Percentiles rank a stretch among this genome's conserved stretches.
Conservation (phyloP, 306 rosid genomes). For the Medicago lupulina region DNA sequence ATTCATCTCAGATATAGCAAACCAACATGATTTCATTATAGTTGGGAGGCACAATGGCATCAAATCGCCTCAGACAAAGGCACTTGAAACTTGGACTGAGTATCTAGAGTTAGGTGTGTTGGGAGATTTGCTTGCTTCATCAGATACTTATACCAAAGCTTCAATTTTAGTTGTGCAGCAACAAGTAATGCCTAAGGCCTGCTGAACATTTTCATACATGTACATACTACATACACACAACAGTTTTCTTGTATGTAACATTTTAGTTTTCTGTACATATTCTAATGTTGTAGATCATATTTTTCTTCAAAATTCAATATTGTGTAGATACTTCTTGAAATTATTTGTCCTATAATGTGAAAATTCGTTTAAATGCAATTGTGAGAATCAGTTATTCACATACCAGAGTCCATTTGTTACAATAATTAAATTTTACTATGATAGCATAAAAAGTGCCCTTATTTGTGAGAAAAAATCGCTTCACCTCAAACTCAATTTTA, state of each 20-base stretch:
- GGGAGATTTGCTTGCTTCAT: slow-evolving; percentile 34
- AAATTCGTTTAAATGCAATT: background rate
- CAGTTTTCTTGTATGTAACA: background rate
- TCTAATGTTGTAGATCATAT: background rate
- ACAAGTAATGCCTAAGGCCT: background rate
- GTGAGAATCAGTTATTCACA: background rate
- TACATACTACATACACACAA: background rate
- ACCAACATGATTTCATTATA: background rate
- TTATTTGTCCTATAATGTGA: background rate
- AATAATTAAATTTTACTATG: background rate
- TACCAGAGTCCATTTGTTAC: background rate
- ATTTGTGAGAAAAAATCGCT: too few species aligned
- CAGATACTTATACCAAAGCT: slow-evolving; percentile 10
- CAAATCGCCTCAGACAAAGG: background rate
- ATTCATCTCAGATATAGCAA: background rate
- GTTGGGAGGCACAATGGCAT: slow-evolving; percentile 12
- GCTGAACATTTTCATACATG: background rate
- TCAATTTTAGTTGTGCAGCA: slow-evolving; percentile 26
- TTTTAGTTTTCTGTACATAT: background rate
- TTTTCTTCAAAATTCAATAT: too few species aligned
- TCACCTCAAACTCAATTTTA: too few species aligned
- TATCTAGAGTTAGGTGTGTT: slow-evolving; percentile 15
- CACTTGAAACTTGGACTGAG: background rate
- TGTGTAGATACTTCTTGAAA: background rate
- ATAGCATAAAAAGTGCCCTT: background rate